Evolutionary conservation across 1,139 yeast genomes (phyloP).

Genomic region (Pichia sp.): DNA sequence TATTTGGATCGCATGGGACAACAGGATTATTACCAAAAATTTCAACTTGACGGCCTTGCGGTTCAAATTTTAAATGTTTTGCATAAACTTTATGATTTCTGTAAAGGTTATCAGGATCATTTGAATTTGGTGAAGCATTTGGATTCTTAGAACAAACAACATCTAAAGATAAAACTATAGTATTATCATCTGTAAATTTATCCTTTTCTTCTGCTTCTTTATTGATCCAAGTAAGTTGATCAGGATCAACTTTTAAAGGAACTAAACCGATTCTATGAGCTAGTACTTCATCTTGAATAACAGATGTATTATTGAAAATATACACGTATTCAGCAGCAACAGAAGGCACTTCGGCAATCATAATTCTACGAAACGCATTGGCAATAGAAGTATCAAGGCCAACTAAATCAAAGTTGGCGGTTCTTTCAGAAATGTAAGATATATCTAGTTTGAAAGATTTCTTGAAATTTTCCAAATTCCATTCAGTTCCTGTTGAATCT

Average conservation of each 20-base stretch:
- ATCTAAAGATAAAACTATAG: constrained; percentile 75
- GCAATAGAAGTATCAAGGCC: constrained; percentile 89
- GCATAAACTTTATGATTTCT: constrained; percentile 85
- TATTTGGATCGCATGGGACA: constrained; percentile 78
- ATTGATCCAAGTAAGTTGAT: constrained; percentile 73
- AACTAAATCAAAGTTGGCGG: constrained; percentile 80
- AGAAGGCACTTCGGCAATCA: constrained; percentile 94
- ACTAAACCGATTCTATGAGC: constrained; percentile 92
- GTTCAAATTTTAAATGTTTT: constrained; percentile 79
- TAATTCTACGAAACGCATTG: constrained; percentile 93
- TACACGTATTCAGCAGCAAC: constrained; percentile 92
- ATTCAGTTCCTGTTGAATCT: constrained; percentile 54
- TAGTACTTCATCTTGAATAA: constrained; percentile 92
- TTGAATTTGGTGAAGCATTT: constrained; percentile 70
- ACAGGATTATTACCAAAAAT: constrained; percentile 63
- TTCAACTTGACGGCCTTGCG: constrained; percentile 82
- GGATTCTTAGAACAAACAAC: constrained; percentile 82
- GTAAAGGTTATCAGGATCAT: constrained; percentile 79
- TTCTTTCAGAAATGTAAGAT: constrained; percentile 56
- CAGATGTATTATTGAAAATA: constrained; percentile 89
- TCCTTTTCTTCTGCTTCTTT: constrained; percentile 56
- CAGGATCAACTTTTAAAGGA: constrained; percentile 92
- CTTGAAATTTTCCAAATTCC: constrained; percentile 83
- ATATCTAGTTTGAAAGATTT: constrained; percentile 64
- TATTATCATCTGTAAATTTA: constrained; percentile 78